phyloP scores from a whole-genome alignment of 1,284 basidiomycete species.

The Boletus semigastroideus region DNA sequence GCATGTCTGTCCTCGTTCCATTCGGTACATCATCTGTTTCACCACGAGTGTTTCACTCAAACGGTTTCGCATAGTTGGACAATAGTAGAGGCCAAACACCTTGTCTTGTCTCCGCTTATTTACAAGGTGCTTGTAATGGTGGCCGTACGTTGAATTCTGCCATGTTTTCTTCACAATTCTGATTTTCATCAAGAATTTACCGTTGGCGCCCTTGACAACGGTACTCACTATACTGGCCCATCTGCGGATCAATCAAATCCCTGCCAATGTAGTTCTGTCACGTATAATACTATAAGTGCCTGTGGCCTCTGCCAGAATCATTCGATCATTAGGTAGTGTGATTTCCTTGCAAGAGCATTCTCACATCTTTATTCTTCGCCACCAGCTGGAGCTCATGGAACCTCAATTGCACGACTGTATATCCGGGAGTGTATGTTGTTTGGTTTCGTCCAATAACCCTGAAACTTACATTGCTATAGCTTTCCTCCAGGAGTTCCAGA shows the following conservation, averaged over 20 bases:
- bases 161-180: conserved; percentile 2
- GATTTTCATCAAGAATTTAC: conserved; percentile 22
- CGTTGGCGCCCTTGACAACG: conserved; percentile 14
- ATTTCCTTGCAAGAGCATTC: neutral
- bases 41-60: neutral
- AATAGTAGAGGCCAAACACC: conserved; percentile 36
- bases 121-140: conserved; percentile 30
- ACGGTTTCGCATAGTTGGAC: conserved; percentile 25
- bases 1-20: conserved; percentile 19
- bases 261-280: conserved; percentile 36
- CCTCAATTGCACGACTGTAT: conserved; percentile 25
- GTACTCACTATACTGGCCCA: conserved; percentile 27
- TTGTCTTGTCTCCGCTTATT: conserved; percentile 35
- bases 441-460: neutral
- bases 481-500: conserved; percentile 21
- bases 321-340: conserved; percentile 17
- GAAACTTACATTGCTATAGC: conserved; percentile 16
- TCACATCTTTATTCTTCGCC: neutral
- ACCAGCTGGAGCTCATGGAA: conserved; percentile 33
- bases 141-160: conserved; percentile 27
- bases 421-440: conserved; percentile 17
- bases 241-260: conserved; percentile 8
- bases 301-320: conserved; percentile 35
- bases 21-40: conserved; percentile 23
- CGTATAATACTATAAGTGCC: conserved; percentile 35